phyloP scores from a whole-genome alignment of 805 yeast species.

The Ogataea pilisensis region DNA sequence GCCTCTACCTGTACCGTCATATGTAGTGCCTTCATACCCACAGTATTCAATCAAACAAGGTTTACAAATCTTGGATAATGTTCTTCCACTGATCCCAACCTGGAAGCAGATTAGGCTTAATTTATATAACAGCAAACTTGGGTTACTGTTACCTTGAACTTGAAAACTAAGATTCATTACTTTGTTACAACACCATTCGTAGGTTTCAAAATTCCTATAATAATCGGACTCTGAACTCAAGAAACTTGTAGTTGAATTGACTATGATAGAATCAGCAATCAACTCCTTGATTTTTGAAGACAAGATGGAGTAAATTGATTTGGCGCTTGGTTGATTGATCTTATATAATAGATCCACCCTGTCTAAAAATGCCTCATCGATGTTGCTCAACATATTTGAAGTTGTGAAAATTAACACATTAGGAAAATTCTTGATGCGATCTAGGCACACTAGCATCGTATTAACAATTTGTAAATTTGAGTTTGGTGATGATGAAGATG shows the following conservation, averaged over 20 bases:
- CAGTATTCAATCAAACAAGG: conserved; percentile 8
- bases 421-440: conserved; percentile 31
- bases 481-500: conserved; percentile 36
- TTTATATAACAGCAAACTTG: conserved; percentile 8
- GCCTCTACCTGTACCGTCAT: background rate
- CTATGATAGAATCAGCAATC: background rate
- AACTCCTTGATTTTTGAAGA: conserved; percentile 20
- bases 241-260: too few relatives aligned
- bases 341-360: conserved; percentile 36
- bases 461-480: conserved; percentile 37
- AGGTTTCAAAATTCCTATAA: background rate
- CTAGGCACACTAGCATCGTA: conserved; percentile 39
- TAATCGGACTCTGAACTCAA: background rate
- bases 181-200: background rate
- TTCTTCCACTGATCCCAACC: conserved; percentile 11
- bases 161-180: background rate
- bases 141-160: background rate
- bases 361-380: conserved; percentile 43
- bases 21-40: background rate
- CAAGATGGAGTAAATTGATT: conserved; percentile 30
- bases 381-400: conserved; percentile 34
- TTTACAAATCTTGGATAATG: conserved; percentile 4
- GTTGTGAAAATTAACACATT: conserved; percentile 39
- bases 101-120: conserved; percentile 4
- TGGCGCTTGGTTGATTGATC: conserved; percentile 32